Evolutionary conservation across 2,329 filamentous ascomycete species (phyloP).

Genomic region (Pseudogymnoascus sp.): DNA sequence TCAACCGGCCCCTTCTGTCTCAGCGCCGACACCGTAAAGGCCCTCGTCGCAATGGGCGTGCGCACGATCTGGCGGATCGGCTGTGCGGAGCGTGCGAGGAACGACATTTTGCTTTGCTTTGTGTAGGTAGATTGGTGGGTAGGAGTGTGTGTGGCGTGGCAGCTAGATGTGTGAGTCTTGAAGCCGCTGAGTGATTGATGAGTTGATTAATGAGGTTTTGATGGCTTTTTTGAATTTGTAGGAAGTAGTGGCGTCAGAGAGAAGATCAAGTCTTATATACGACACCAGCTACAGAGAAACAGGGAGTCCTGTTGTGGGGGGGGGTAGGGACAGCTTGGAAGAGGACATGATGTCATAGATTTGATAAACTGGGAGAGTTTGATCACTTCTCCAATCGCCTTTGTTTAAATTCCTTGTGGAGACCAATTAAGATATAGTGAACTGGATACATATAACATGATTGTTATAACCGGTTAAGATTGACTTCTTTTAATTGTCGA

Average conservation of each 20-base stretch:
- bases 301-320: neutral
- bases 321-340: neutral
- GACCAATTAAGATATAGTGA: too few species aligned
- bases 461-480: neutral
- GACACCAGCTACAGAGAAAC: neutral
- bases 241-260: neutral
- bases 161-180: neutral
- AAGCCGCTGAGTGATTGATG: neutral
- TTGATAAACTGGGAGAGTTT: neutral
- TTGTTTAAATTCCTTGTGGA: neutral
- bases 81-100: neutral
- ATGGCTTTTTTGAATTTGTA: neutral
- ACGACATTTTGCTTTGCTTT: neutral
- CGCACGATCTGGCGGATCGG: neutral
- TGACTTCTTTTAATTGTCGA: too few species aligned
- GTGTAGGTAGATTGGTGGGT: neutral
- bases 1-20: slow-evolving; percentile 27
- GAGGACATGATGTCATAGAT: neutral
- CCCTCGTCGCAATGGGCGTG: neutral
- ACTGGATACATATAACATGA: neutral
- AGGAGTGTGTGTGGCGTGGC: neutral
- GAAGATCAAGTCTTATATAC: neutral
- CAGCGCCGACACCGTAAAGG: neutral
- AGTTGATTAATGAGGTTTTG: neutral
- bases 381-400: neutral